phyloP scores from a whole-genome alignment of 2,329 filamentous ascomycete genomes.

The Aspergillus proliferans region DNA sequence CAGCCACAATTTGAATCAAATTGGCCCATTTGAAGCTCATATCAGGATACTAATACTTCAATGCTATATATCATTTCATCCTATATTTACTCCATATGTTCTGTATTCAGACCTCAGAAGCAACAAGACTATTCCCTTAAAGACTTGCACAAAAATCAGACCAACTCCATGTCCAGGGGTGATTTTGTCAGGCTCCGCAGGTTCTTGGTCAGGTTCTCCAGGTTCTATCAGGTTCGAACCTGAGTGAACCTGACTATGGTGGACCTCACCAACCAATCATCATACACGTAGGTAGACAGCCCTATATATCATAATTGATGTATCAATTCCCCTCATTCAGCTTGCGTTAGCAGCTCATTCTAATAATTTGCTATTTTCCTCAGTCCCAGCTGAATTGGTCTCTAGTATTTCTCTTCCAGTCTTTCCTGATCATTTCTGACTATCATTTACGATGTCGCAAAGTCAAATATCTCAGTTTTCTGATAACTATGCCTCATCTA shows the following conservation, averaged over 20 bases:
- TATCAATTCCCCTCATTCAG: not conserved
- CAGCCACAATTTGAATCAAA: no score
- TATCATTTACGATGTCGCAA: conserved; percentile 7
- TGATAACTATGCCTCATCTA: conserved; percentile 7
- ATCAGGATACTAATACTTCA: no score
- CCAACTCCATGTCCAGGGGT: not conserved
- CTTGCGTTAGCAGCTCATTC: not conserved
- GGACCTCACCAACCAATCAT: not conserved
- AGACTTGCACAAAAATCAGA: not conserved
- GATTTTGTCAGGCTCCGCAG: not conserved
- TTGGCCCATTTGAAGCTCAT: no score
- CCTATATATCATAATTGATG: not conserved
- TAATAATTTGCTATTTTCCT: not conserved
- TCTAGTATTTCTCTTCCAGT: not conserved
- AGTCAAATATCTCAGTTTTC: conserved; percentile 11
- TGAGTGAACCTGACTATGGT: not conserved
- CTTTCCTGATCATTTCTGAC: not conserved
- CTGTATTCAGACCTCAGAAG: no score
- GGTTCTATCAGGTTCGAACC: not conserved
- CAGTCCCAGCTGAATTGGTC: not conserved
- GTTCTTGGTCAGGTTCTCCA: not conserved
- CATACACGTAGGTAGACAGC: not conserved
- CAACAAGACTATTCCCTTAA: no score
- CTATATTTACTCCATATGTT: no score
- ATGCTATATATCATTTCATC: no score